These are phyloP conservation scores for Cucumis hystrix DNA, from an alignment of 306 rosid species.

Conservation along the genomic window DNA sequence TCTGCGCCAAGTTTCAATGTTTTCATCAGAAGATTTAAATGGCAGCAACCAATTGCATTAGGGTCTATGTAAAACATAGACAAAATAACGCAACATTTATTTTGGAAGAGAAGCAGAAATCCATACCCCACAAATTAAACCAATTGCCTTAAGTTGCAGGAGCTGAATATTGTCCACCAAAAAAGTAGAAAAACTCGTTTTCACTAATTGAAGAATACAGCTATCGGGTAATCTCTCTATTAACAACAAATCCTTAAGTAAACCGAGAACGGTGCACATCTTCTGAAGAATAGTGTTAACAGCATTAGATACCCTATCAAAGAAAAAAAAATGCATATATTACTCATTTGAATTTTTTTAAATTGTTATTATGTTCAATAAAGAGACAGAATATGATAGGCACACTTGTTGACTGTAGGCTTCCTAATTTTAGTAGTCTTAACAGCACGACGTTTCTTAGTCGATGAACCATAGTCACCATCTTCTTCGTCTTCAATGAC, in stretches of 20 bases:
- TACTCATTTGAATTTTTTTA: neutral
- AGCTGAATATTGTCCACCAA: conserved; percentile 95
- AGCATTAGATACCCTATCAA: conserved; percentile 67
- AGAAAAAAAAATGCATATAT: neutral
- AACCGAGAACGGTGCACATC: conserved; percentile 83
- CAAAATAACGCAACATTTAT: neutral
- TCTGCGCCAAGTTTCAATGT: conserved; percentile 42
- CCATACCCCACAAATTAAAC: conserved; percentile 78
- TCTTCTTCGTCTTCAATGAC: conserved; percentile 78
- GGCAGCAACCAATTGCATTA: neutral
- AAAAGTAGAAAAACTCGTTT: conserved; percentile 81
- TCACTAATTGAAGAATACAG: conserved; percentile 84
- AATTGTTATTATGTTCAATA: conserved; percentile 1
- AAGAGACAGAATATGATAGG: conserved; percentile 8
- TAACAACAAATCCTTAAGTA: conserved; percentile 80
- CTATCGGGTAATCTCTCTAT: conserved; percentile 92
- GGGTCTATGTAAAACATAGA: neutral
- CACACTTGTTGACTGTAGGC: conserved; percentile 62
- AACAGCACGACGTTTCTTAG: conserved; percentile 67
- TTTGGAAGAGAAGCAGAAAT: conserved; percentile 13
- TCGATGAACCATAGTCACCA: conserved; percentile 65
- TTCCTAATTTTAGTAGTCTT: conserved; percentile 57
- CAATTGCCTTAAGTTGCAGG: conserved; percentile 87
- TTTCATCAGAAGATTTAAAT: neutral
- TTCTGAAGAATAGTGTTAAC: conserved; percentile 86